Conservation (phyloP, 495 filamentous ascomycete genomes). For the Penicillium lividum region DNA sequence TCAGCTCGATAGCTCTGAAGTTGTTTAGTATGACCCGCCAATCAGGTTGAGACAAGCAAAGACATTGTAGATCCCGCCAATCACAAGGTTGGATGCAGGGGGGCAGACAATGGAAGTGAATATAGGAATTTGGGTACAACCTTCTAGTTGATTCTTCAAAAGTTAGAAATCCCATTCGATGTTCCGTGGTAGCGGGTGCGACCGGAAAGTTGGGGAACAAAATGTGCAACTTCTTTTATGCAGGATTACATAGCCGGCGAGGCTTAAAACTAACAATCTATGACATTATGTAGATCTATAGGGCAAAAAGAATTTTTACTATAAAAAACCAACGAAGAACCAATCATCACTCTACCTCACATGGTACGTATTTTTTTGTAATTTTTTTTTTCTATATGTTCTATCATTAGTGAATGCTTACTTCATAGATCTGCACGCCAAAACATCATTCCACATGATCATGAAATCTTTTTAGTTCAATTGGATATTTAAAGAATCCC, state of each 20-base stretch:
- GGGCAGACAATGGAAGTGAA: not conserved
- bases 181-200: not conserved
- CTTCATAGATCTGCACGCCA: not conserved
- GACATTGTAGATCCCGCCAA: constrained; percentile 4
- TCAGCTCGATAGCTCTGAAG: not conserved
- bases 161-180: not conserved
- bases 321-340: not conserved
- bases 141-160: constrained; percentile 1
- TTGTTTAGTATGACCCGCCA: not conserved
- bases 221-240: not conserved
- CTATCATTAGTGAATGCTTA: not conserved
- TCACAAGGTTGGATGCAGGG: not conserved
- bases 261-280: not conserved
- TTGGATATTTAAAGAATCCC: not conserved
- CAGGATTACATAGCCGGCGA: not conserved
- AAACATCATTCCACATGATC: not conserved
- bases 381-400: not conserved
- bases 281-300: not conserved
- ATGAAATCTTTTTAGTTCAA: not conserved
- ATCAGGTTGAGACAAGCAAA: not conserved
- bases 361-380: not conserved
- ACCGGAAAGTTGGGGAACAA: not conserved
- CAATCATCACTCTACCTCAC: not conserved
- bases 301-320: not conserved
- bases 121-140: not conserved